Evolutionary conservation across 176 grass and related monocot genomes (phyloP).

Genomic region (Lolium perenne): DNA sequence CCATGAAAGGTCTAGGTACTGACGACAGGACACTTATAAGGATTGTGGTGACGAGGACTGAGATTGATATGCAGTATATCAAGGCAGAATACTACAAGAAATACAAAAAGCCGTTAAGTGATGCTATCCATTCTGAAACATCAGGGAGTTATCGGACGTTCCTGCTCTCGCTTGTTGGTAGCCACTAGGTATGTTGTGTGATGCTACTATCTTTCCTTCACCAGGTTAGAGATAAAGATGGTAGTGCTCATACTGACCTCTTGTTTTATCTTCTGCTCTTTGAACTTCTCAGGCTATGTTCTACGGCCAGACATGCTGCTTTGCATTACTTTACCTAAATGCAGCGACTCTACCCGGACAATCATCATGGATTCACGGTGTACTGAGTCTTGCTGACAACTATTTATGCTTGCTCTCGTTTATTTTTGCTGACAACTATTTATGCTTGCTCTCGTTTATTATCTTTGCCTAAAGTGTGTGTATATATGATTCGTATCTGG

Average conservation of each 20-base stretch:
- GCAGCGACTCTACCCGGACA: constrained; percentile 28
- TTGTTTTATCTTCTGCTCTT: constrained; percentile 4
- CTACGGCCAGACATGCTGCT: not conserved
- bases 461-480: constrained; percentile 23
- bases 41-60: constrained; percentile 80
- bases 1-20: constrained; percentile 94
- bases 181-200: constrained; percentile 55
- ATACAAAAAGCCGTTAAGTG: constrained; percentile 69
- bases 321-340: constrained; percentile 24
- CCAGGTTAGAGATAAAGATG: not conserved
- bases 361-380: constrained; percentile 2
- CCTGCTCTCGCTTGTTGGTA: constrained; percentile 87
- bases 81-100: constrained; percentile 87
- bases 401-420: constrained; percentile 3
- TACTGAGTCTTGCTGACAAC: constrained; percentile 15
- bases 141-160: constrained; percentile 85
- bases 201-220: not conserved
- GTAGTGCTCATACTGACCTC: constrained; percentile 14
- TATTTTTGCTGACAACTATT: constrained; percentile 15
- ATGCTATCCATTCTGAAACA: constrained; percentile 86
- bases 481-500: constrained; percentile 11
- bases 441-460: constrained; percentile 2
- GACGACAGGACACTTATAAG: constrained; percentile 82
- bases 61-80: constrained; percentile 99
- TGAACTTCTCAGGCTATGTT: constrained; percentile 41